Evolutionary conservation across 805 yeast species (phyloP).

Genomic region (Saturnispora kantuleensis): DNA sequence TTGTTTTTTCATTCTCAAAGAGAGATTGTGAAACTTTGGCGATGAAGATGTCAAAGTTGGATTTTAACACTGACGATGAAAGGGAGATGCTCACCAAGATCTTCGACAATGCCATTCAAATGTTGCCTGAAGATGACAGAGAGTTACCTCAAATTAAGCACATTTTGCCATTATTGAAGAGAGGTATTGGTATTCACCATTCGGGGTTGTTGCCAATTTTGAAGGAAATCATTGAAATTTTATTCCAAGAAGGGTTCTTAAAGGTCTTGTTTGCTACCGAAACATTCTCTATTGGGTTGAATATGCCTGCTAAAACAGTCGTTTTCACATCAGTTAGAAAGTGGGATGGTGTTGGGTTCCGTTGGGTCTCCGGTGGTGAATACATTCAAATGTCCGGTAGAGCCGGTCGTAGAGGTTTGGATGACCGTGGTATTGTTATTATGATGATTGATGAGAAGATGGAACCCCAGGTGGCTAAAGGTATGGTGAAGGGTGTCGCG

Average conservation of each 20-base stretch:
- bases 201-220: slow-evolving; percentile 87
- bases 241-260: slow-evolving; percentile 92
- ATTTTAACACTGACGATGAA: slow-evolving; percentile 90
- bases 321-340: slow-evolving; percentile 95
- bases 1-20: slow-evolving; percentile 95
- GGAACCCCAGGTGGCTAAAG: slow-evolving; percentile 99
- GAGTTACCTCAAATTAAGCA: slow-evolving; percentile 92
- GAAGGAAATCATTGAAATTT: slow-evolving; percentile 89
- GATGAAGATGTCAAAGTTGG: slow-evolving; percentile 88
- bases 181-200: slow-evolving; percentile 98
- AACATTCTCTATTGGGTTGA: slow-evolving; percentile 94
- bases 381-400: slow-evolving; percentile 99
- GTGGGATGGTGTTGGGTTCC: slow-evolving; percentile 95
- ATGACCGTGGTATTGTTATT: slow-evolving; percentile 97
- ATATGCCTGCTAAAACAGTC: slow-evolving; percentile 99
- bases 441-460: slow-evolving; percentile 99
- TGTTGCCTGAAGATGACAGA: slow-evolving; percentile 83
- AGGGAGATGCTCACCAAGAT: slow-evolving; percentile 84
- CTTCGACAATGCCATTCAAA: slow-evolving; percentile 78
- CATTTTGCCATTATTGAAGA: slow-evolving; percentile 73
- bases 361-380: slow-evolving; percentile 99
- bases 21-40: slow-evolving; percentile 95
- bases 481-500: slow-evolving; percentile 99
- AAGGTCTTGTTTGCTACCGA: slow-evolving; percentile 96
- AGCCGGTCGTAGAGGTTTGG: slow-evolving; percentile 99